Evolutionary conservation across 768 basidiomycete species (phyloP), one percentile per base, ranked within the genome.

Genomic region (Sarcodon sp.): DNA sequence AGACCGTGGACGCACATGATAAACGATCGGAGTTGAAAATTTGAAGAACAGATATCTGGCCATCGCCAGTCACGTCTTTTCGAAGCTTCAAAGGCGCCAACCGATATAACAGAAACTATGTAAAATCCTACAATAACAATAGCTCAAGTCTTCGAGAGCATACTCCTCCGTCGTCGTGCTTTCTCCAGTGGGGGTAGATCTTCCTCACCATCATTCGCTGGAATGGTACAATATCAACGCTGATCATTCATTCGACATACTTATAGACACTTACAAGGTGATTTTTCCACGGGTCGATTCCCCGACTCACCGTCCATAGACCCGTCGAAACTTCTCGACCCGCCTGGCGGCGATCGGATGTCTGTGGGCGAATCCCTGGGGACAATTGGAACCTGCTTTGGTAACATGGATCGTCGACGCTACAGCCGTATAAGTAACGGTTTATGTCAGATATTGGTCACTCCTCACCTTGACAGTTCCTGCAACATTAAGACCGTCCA

Each of bases 391-490:
- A 81, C 66, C 18, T 75, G 61, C 53, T 76, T 81, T 0, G 86
- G 84, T 41, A 87, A 62, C 71, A 83, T 78, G 3, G 87, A 84
- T 44, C 79, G 76, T 16, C 84, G 81, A 18, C 83, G 80, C 83
- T 87, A 54, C 16, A n/a, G 43, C 35, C 5, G 27, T 11, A 31
- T n/a, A 33, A 47, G 35, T 45, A 6, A 16, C 10, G 18, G 6
- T 15, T 13, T 34, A 27, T 27, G 4, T 27, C 21, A 35, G 21
- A 43, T 13, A 16, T 16, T 35, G 37, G 6, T 31, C 21, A 21
- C 16, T 33, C 52, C 62, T 41, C 46, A 85, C 86, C 73, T 86
- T 87, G 58, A 71, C 72, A 6, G 64, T 68, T 15, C 80, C 79
- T 4, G 75, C 75, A 18, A 83, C 68, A 47, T 81, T 79, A 46